Conservation (phyloP, 2,329 filamentous ascomycete species). For the Endoconidiophora polonica region DNA sequence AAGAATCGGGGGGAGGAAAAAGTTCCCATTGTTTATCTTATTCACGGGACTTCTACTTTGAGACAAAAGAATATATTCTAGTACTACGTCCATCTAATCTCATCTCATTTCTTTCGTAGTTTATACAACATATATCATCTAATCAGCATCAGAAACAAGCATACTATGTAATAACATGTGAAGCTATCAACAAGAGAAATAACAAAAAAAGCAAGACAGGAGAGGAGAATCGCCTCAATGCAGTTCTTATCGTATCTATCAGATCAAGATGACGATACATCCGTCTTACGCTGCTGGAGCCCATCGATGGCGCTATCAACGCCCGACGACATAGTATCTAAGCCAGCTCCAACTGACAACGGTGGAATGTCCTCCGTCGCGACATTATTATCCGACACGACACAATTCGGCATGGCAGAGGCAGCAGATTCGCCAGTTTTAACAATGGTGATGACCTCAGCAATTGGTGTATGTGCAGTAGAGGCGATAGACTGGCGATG, state of each 20-base stretch:
- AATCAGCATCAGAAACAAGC: too few relatives aligned
- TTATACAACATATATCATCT: too few relatives aligned
- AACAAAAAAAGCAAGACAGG: not conserved
- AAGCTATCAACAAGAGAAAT: not conserved
- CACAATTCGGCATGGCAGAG: not conserved
- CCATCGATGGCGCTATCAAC: not conserved
- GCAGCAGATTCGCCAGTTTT: conserved; percentile 2
- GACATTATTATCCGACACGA: not conserved
- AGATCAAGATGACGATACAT: not conserved
- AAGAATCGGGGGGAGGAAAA: too few relatives aligned
- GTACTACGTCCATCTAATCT: too few relatives aligned
- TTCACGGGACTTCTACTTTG: too few relatives aligned
- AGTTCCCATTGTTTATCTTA: too few relatives aligned
- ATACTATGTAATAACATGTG: not conserved
- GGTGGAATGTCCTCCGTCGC: conserved; percentile 5
- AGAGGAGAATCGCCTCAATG: not conserved
- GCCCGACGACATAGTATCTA: conserved; percentile 3
- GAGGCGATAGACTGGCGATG: not conserved
- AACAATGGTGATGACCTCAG: not conserved
- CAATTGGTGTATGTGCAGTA: not conserved
- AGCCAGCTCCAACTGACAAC: not conserved
- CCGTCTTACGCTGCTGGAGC: conserved; percentile 9
- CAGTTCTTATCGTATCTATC: too few relatives aligned
- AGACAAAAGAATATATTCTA: too few relatives aligned
- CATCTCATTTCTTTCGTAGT: too few relatives aligned